Evolutionary conservation across 164 flowering plant genomes (phyloP).

Genomic region (Berberis vulgaris): DNA sequence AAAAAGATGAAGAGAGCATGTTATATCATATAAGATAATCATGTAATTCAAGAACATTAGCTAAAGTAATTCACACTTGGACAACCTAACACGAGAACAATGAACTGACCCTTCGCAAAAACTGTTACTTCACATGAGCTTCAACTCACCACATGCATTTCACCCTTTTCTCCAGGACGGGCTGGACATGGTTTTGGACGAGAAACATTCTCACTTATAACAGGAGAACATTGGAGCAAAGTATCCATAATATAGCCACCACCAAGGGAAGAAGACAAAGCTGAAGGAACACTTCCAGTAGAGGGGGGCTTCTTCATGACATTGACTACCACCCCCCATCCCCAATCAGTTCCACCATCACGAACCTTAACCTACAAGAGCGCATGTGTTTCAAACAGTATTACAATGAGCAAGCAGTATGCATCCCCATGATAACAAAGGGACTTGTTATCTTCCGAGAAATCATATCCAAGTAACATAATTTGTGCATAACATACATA

Average conservation of each 20-base stretch:
- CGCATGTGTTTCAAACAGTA: neutral
- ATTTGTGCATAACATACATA: no score
- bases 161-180: constrained; percentile 87
- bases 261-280: constrained; percentile 43
- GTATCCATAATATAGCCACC: constrained; percentile 85
- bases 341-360: constrained; percentile 98
- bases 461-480: no score
- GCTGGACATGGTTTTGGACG: constrained; percentile 93
- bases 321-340: constrained; percentile 98
- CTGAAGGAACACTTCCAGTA: constrained; percentile 42
- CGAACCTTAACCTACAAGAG: constrained; percentile 66
- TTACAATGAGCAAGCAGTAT: no score
- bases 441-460: no score
- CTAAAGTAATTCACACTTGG: constrained; percentile 1
- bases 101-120: constrained; percentile 22
- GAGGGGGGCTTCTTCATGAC: constrained; percentile 68
- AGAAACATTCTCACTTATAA: constrained; percentile 67
- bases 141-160: constrained; percentile 98
- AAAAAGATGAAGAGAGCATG: constrained; percentile 8
- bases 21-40: constrained; percentile 1
- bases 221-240: constrained; percentile 78
- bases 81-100: constrained; percentile 17
- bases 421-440: no score
- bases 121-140: constrained; percentile 18
- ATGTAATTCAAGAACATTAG: neutral